Conservation (phyloP, 75 land plant species). For the Sequoia sempervirens region DNA sequence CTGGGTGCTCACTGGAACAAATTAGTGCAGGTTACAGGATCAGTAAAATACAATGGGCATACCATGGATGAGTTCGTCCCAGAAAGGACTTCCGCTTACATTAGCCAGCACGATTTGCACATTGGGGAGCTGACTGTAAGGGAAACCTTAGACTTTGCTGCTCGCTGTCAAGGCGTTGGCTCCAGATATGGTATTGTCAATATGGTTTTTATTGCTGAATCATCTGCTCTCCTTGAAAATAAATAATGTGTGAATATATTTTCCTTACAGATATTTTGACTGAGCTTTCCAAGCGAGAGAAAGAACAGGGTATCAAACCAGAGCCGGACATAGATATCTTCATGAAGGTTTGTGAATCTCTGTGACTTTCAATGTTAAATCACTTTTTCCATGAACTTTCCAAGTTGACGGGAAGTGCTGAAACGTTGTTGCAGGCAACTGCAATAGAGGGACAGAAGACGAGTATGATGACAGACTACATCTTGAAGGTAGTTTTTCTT, state of each 20-base stretch:
- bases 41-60: conserved; percentile 51
- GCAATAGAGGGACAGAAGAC: conserved; percentile 46
- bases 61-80: conserved; percentile 65
- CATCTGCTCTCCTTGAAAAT: background rate
- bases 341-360: conserved; percentile 55
- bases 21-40: conserved; percentile 9
- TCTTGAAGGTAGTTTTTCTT: conserved; percentile 57
- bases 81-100: conserved; percentile 77
- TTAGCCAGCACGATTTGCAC: conserved; percentile 75
- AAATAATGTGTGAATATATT: background rate
- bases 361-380: background rate
- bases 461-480: conserved; percentile 69
- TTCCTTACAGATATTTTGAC: conserved; percentile 55
- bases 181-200: conserved; percentile 50
- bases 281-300: conserved; percentile 79
- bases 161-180: conserved; percentile 84
- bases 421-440: conserved; percentile 26
- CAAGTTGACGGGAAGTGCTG: background rate
- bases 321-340: conserved; percentile 86
- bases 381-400: background rate
- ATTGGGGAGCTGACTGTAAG: conserved; percentile 81
- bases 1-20: background rate
- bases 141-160: conserved; percentile 76
- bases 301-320: conserved; percentile 61
- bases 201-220: background rate